Evolutionary conservation across 768 basidiomycete genomes (phyloP).

Genomic region (Termitomyces sp.): DNA sequence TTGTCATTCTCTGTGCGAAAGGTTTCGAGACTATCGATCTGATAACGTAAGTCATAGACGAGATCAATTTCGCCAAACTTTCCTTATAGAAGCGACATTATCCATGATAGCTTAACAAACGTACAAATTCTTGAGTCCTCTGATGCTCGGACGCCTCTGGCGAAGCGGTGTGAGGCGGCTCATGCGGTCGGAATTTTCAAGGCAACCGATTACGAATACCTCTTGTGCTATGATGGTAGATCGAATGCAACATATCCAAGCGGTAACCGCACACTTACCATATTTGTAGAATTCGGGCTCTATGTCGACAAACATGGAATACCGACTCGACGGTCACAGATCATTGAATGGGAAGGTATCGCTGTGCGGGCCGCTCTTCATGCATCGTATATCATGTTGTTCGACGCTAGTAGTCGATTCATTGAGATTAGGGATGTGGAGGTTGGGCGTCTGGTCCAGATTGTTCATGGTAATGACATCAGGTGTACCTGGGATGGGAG

Average conservation of each 20-base stretch:
- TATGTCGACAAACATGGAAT: conserved; percentile 92
- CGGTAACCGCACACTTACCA: not conserved
- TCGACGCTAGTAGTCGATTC: conserved; percentile 73
- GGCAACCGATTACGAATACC: conserved; percentile 83
- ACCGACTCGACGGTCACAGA: conserved; percentile 55
- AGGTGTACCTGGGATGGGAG: conserved; percentile 91
- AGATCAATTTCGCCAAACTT: not conserved
- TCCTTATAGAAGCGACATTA: not conserved
- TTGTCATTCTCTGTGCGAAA: conserved; percentile 86
- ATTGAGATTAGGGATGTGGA: conserved; percentile 86
- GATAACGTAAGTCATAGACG: conserved; percentile 55
- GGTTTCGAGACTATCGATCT: conserved; percentile 98
- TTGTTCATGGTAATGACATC: conserved; percentile 78
- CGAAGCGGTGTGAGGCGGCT: conserved; percentile 81
- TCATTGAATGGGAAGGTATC: conserved; percentile 92
- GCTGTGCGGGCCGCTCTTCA: conserved; percentile 89
- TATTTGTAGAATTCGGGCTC: conserved; percentile 74
- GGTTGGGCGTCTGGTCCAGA: conserved; percentile 76
- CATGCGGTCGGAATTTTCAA: conserved; percentile 92
- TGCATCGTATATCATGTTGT: conserved; percentile 82
- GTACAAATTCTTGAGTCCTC: conserved; percentile 84
- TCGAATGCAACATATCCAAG: not conserved
- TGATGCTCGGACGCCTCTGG: conserved; percentile 55
- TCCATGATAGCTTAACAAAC: conserved; percentile 60
- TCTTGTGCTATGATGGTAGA: conserved; percentile 89